Evolutionary conservation across 2,329 filamentous ascomycete genomes (phyloP), one percentile per base, ranked within the genome.

Genomic region (Verticillium nonalfalfae): DNA sequence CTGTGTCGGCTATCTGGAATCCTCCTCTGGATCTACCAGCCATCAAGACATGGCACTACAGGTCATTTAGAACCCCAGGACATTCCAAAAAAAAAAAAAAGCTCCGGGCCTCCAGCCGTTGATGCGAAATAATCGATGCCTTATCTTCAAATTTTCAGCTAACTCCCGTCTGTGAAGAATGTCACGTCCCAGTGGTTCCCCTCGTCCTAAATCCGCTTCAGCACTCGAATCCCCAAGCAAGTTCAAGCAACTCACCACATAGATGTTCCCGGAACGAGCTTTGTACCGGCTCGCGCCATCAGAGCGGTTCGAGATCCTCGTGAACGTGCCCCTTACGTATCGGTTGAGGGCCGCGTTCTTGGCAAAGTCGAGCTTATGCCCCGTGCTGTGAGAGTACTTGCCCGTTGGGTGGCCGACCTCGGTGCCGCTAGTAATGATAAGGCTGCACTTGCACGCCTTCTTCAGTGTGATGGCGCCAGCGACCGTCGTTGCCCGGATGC

Each of bases 321-420:
- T 65, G 38, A 69, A 68, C 6, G 63, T 66, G 50, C 62, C 64
- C 33, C 61, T 68, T 45, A 68, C 59, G 55, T 68, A 69, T 4
- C 36, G 50, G 60, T 67, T 62, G 13, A 69, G 56, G 26, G 59
- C 62, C 21, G 60, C n/a, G 11, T 59, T 59, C 64, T 65, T 66
- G n/a, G 57, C 18, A 36, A 69, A 67, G 60, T 69, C 67, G 15
- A 69, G 57, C 65, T 69, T 69, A 63, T 68, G 69, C 9, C 68
- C 68, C 56, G 66, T 67, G 18, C 52, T 60, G 59, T 68, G 67
- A 4, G 62, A 65, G 61, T 67, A 67, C 0, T 59, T 59, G n/a
- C 67, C 66, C 13, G 26, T 39, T 11, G 67, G 64, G 56, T 69
- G 67, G 58, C 68, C 68, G 3, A 59, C 62, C 63, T 70, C 68